phyloP scores from a whole-genome alignment of 106 monocot species.

The Phalaenopsis equestris region DNA sequence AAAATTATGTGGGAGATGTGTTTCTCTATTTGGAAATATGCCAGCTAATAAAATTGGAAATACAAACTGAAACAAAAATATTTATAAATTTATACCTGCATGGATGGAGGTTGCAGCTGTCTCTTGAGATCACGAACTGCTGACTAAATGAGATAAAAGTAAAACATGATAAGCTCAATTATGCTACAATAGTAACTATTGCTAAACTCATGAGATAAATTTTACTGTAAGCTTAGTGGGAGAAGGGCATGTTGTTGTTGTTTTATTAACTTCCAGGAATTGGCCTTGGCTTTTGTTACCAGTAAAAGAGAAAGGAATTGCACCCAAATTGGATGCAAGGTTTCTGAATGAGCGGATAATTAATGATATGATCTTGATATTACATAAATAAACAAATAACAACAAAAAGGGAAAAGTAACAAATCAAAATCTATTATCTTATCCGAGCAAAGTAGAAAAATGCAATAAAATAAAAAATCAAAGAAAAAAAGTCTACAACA shows the following conservation, averaged over 20 bases:
- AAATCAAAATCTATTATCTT: neutral
- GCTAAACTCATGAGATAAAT: neutral
- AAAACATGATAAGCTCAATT: conserved; percentile 6
- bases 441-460: neutral
- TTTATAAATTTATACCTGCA: conserved; percentile 49
- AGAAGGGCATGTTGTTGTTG: neutral
- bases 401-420: neutral
- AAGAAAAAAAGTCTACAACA: neutral
- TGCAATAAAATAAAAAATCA: neutral
- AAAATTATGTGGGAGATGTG: neutral
- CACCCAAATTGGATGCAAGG: neutral
- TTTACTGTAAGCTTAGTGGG: neutral
- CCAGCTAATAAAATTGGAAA: neutral
- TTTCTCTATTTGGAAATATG: conserved; percentile 1
- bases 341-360: neutral
- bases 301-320: neutral
- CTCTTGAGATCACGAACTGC: conserved; percentile 89
- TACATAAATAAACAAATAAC: neutral
- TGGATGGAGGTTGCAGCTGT: conserved; percentile 82
- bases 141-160: conserved; percentile 34
- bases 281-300: neutral
- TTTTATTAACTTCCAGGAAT: neutral
- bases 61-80: neutral
- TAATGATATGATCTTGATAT: neutral
- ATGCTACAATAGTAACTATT: neutral